Percentiles rank a stretch among this genome's conserved stretches.
These are phyloP conservation scores for Cutaneotrichosporon sp. DNA, from an alignment of 1,284 basidiomycete species.

Conservation along the genomic window DNA sequence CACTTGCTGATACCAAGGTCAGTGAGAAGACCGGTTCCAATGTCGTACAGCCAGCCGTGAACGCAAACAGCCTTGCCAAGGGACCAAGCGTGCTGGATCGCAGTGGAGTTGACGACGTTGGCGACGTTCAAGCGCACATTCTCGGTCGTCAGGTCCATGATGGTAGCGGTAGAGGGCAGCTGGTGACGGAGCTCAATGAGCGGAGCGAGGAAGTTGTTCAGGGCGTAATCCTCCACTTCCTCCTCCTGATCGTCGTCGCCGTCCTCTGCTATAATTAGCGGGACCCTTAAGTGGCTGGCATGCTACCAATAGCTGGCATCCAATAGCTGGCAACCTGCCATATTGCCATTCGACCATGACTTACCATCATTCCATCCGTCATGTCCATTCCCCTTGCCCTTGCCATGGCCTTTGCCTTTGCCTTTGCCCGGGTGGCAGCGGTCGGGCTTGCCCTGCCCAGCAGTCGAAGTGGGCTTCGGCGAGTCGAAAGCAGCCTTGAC, in stretches of 20 bases:
- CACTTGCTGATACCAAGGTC: slow-evolving; percentile 58
- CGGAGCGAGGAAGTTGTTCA: slow-evolving; percentile 68
- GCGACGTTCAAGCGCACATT: slow-evolving; percentile 73
- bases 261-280: slow-evolving; percentile 6
- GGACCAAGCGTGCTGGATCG: slow-evolving; percentile 67
- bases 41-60: slow-evolving; percentile 78
- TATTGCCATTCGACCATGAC: not conserved
- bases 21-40: slow-evolving; percentile 62
- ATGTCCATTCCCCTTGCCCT: slow-evolving; percentile 2
- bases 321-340: not conserved
- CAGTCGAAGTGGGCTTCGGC: slow-evolving; percentile 16
- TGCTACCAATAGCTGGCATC: not conserved
- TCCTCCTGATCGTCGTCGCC: slow-evolving; percentile 9
- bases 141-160: slow-evolving; percentile 62
- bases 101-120: slow-evolving; percentile 55
- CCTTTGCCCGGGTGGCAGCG: not conserved
- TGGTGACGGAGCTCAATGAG: slow-evolving; percentile 58
- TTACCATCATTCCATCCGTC: not conserved
- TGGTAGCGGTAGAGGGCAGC: slow-evolving; percentile 51
- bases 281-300: too few relatives aligned
- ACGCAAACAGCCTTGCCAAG: slow-evolving; percentile 60
- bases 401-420: not conserved
- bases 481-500: slow-evolving; percentile 57
- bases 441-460: not conserved
- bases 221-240: slow-evolving; percentile 57